Percentiles rank a stretch among this genome's conserved stretches.
Conservation (phyloP, 345 rosid genomes). For the Gossypium australe region DNA sequence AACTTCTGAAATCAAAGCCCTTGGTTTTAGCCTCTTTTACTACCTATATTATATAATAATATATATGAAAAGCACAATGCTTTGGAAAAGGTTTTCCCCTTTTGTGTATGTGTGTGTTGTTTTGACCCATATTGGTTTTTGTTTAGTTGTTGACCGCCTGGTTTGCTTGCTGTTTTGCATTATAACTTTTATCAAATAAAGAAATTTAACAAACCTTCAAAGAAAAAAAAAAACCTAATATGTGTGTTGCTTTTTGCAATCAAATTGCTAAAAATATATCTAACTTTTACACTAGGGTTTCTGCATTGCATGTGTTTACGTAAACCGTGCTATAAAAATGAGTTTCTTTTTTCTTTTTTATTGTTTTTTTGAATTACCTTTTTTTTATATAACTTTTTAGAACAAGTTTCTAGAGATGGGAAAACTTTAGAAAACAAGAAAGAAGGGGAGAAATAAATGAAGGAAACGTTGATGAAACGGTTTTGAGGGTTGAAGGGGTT, state of each 20-base stretch:
- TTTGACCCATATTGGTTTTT: not conserved
- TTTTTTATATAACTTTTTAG: not conserved
- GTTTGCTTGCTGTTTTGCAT: conserved; percentile 4
- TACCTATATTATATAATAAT: too few species aligned
- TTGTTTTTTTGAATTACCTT: not conserved
- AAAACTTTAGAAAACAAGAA: not conserved
- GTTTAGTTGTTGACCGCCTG: not conserved
- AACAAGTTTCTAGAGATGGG: not conserved
- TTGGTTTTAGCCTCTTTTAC: not conserved
- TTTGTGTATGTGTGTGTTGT: not conserved
- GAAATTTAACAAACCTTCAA: not conserved
- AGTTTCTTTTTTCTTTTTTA: not conserved
- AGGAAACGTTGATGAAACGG: conserved; percentile 16
- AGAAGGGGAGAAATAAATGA: not conserved
- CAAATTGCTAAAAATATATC: not conserved
- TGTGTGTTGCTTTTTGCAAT: not conserved
- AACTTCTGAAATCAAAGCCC: conserved; percentile 9
- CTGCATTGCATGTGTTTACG: not conserved
- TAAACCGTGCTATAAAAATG: not conserved
- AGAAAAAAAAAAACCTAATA: not conserved
- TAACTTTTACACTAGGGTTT: not conserved
- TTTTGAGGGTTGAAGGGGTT: not conserved
- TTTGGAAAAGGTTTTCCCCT: not conserved
- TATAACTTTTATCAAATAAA: not conserved
- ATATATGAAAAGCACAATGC: not conserved